Conservation (phyloP, 495 filamentous ascomycete species). For the Aspergillus sclerotiicarbonarius region DNA sequence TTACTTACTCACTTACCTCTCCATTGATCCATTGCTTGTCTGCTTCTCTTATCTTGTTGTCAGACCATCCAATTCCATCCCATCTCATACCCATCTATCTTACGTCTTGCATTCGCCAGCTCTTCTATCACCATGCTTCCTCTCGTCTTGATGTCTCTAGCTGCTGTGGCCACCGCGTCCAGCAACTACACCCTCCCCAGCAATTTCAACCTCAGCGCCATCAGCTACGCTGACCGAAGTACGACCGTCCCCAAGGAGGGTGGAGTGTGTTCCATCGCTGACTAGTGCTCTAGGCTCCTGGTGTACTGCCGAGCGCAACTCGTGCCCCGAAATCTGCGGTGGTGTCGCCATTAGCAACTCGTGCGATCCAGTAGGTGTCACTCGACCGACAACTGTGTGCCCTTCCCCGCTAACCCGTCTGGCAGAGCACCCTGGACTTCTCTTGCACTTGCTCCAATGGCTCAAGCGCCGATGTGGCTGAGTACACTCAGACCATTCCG, state of each 20-base stretch:
- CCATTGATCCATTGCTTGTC: constrained; percentile 4
- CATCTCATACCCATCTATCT: neutral
- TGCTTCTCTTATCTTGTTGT: constrained; percentile 5
- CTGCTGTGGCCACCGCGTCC: constrained; percentile 27
- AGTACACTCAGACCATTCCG: constrained; percentile 55
- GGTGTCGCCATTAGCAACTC: constrained; percentile 38
- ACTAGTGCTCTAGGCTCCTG: constrained; percentile 33
- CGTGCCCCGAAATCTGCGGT: constrained; percentile 48
- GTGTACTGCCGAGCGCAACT: constrained; percentile 46
- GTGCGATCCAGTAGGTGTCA: constrained; percentile 42
- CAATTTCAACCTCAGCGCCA: constrained; percentile 37
- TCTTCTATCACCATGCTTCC: constrained; percentile 5
- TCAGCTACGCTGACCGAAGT: constrained; percentile 30
- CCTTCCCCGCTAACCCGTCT: neutral
- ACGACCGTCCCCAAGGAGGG: constrained; percentile 10
- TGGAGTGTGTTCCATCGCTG: neutral
- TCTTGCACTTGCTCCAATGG: constrained; percentile 55
- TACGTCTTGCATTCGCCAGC: constrained; percentile 1
- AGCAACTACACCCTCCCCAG: constrained; percentile 36
- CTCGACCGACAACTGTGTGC: neutral
- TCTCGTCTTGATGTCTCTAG: constrained; percentile 33
- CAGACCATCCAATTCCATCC: constrained; percentile 7
- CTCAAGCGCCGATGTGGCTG: constrained; percentile 47
- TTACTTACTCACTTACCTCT: constrained; percentile 2
- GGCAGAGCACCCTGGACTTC: constrained; percentile 47